Conservation (phyloP, 2,329 filamentous ascomycete genomes). For the Hymenotorrendiella dingleyae region DNA sequence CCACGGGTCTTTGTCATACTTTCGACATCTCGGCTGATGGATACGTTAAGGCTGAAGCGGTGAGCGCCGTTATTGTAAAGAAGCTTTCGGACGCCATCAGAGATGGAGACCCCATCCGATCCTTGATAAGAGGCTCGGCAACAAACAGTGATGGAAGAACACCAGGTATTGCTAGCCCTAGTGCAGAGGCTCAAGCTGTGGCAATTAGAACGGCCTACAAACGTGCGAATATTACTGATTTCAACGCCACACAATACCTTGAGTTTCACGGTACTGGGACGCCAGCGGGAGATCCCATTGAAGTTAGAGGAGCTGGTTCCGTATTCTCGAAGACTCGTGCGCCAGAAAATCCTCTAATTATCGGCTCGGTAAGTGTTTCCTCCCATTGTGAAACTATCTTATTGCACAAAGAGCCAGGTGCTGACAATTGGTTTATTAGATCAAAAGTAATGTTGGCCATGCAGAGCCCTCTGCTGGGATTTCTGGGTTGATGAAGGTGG, state of each 20-base stretch:
- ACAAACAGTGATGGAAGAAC: constrained; percentile 41
- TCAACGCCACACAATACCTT: constrained; percentile 15
- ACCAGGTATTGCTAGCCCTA: constrained; percentile 41
- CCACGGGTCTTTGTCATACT: constrained; percentile 9
- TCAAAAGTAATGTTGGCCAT: constrained; percentile 24
- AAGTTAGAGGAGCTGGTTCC: constrained; percentile 6
- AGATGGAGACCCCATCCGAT: constrained; percentile 38
- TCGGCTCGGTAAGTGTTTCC: too few species aligned
- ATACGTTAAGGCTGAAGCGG: constrained; percentile 41
- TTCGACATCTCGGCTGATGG: constrained; percentile 30
- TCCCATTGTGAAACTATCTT: too few species aligned
- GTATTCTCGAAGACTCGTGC: too few species aligned
- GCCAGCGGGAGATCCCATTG: constrained; percentile 11
- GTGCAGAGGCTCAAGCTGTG: constrained; percentile 34
- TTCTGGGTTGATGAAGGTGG: constrained; percentile 17
- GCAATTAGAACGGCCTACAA: constrained; percentile 8
- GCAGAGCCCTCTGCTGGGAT: constrained; percentile 20
- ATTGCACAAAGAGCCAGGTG: constrained; percentile 2
- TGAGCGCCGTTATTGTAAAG: constrained; percentile 34
- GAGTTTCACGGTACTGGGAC: constrained; percentile 19
- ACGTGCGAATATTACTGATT: not conserved
- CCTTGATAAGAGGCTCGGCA: constrained; percentile 36
- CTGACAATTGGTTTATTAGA: constrained; percentile 2
- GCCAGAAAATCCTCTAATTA: too few species aligned
- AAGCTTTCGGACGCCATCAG: constrained; percentile 35